Evolutionary conservation across 163 green algal species (phyloP), one percentile per base, ranked within the genome.

Genomic region (Chlorella variabilis): DNA sequence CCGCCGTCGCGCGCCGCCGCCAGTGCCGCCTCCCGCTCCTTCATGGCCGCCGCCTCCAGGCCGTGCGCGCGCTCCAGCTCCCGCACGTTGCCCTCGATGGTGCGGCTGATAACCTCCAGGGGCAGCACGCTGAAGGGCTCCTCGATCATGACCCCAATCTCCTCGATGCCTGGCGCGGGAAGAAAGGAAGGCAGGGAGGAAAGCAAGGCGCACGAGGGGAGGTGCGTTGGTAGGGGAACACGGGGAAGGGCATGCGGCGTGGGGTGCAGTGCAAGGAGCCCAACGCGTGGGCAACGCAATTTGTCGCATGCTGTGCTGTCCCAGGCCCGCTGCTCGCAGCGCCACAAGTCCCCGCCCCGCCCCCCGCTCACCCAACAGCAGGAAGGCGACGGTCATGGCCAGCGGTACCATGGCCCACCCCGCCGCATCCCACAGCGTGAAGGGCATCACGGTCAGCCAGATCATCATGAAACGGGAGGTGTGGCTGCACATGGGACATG

Each of bases 391-490:
- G 29, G 90, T 51, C 20, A 74, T n/a, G 41, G 77, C 74, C 31
- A 89, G 61, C 38, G 84, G 87, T 48, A 93, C 65, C 66, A 79
- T 88, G 56, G 80, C 86, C 89, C 89, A 92, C 66, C 76, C 42
- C 54, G 83, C 87, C 23, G 61, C 81, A 49, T 82, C 71, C 75
- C 82, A 92, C 71, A 93, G 77, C 0, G 76, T 90, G 71, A 94
- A 89, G 36, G 91, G 91, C 80, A 94, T 85, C 62, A 90, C 45
- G 18, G 83, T 87, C 49, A 94, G 79, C 91, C 91, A 93, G 69
- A 91, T 84, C 39, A 91, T 81, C 42, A 94, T 81, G 84, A 93
- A 94, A 70, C 91, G 88, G 15, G 82, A 83, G 2, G 91, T 94
- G 84, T 94, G 91, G 23, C 59, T 31, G 25, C 56, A 67, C 17